These are phyloP conservation scores for Penicillium cinerascens DNA, from an alignment of 495 filamentous ascomycete genomes.

Conservation along the genomic window DNA sequence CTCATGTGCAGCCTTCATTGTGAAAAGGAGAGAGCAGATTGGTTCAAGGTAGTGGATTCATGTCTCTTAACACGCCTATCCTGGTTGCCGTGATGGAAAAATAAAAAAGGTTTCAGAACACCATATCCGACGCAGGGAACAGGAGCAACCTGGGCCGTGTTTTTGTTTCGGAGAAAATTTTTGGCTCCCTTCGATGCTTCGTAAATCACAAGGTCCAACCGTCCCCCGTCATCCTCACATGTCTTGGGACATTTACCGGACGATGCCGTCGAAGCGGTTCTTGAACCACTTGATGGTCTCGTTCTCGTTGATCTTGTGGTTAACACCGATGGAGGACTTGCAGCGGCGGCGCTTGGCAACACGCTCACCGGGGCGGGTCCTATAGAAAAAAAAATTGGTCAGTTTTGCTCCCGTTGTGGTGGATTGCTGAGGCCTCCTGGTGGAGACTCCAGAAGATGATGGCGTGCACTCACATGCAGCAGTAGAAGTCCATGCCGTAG, in stretches of 20 bases:
- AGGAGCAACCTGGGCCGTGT: constrained; percentile 24
- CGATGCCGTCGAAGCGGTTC: constrained; percentile 97
- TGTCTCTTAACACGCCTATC: constrained; percentile 47
- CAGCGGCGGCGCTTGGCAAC: constrained; percentile 89
- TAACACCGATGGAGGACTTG: constrained; percentile 79
- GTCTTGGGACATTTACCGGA: constrained; percentile 62
- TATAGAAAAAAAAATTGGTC: constrained; percentile 27
- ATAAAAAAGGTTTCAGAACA: constrained; percentile 27
- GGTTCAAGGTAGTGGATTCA: constrained; percentile 39
- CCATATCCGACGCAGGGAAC: constrained; percentile 31
- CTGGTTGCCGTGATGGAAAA: constrained; percentile 42
- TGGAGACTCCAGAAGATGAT: neutral
- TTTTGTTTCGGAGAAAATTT: constrained; percentile 31
- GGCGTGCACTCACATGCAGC: constrained; percentile 84
- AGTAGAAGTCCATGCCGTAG: constrained; percentile 99
- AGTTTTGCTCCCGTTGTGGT: constrained; percentile 11
- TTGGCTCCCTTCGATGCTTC: constrained; percentile 40
- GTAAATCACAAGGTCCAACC: constrained; percentile 36
- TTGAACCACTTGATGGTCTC: constrained; percentile 99
- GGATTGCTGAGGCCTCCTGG: neutral
- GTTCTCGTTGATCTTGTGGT: constrained; percentile 84
- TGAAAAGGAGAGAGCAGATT: constrained; percentile 39
- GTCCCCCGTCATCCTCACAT: constrained; percentile 21
- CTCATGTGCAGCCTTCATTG: constrained; percentile 49
- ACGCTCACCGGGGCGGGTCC: constrained; percentile 94